Evolutionary conservation across 331 rosid genomes (phyloP), one percentile per base, ranked within the genome.

Genomic region (Saraca asoca): DNA sequence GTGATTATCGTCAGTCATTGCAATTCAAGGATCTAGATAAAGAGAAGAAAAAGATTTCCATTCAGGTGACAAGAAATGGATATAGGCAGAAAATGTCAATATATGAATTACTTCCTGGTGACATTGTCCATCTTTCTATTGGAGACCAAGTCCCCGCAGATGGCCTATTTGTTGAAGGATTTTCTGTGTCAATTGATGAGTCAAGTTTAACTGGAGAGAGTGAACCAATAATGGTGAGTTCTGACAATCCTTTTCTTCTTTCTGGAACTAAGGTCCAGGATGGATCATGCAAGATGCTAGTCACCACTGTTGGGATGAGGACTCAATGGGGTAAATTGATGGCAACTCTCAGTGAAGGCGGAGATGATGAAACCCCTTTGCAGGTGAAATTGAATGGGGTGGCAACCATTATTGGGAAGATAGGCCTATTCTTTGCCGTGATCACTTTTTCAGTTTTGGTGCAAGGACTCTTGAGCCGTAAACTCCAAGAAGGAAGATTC

Each of bases 61-160:
- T 94, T 46, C 98, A 94, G 76, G 98, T 94, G 54, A 88, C 89
- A 44, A 94, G 98, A 81, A 85, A 79, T 51, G 88, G 92, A 57
- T 90, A 80, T 34, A 90, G 98, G 79, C 96, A 94, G 82, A 90
- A 94, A 79, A 86, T 90, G 88, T 90, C 98, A 0, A 86, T 94
- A 62, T 94, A 94, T 71, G 96, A 90, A 24, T 76, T 94, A 61
- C 98, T 94, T 69, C 95, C 98, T 38, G 98, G 98, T 7, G 98
- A 94, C 62, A 73, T 94, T 70, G 98, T 90, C 31, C 97, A 88
- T 58, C 95, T 94, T 71, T 80, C 89, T 16, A 86, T 94, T 31
- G 98, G 98, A 49, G 97, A 94, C 57, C 97, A 88, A 73, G 97
- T 94, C 58, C 98, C 98, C 31, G 95, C 98, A 8, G 98, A 90